Conservation (phyloP, 2,329 filamentous ascomycete genomes). For the Fusarium nelsonii region DNA sequence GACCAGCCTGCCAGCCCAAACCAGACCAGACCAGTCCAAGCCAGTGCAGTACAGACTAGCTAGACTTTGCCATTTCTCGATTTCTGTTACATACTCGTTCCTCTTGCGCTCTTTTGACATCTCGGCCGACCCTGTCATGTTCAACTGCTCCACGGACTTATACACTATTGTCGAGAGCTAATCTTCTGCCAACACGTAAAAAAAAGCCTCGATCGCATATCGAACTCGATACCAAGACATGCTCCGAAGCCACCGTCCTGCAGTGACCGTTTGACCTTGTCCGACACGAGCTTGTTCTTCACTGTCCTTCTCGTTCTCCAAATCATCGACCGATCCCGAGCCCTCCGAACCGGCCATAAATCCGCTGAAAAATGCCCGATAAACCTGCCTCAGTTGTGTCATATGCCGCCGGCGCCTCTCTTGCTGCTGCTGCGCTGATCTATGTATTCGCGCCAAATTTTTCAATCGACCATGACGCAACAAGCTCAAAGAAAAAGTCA, state of each 20-base stretch:
- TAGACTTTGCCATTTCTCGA: constrained; percentile 18
- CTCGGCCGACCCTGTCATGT: constrained; percentile 18
- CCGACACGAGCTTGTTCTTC: constrained; percentile 37
- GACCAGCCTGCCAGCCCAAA: no score
- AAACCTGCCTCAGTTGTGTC: constrained; percentile 68
- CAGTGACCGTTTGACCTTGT: constrained; percentile 43
- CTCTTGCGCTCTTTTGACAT: constrained; percentile 16
- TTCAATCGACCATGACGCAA: constrained; percentile 86
- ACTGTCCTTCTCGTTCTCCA: constrained; percentile 16
- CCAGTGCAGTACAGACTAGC: constrained; percentile 4
- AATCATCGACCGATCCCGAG: constrained; percentile 26
- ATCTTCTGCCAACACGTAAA: background rate
- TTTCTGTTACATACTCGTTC: constrained; percentile 28
- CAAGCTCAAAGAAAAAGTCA: constrained; percentile 78
- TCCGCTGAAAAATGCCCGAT: constrained; percentile 52
- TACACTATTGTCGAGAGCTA: constrained; percentile 9
- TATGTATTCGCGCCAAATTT: constrained; percentile 99
- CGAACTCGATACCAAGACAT: constrained; percentile 38
- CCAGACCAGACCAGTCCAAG: no score
- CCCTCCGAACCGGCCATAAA: constrained; percentile 39
- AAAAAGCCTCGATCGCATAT: constrained; percentile 18
- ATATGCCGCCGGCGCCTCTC: constrained; percentile 94
- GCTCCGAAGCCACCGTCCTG: constrained; percentile 39
- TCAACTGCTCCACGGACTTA: background rate
- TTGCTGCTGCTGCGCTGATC: constrained; percentile 93